Percentiles rank a stretch among this genome's conserved stretches.
These are phyloP conservation scores for Talaromyces stipitatus DNA, from an alignment of 495 filamentous ascomycete species.

Conservation along the genomic window DNA sequence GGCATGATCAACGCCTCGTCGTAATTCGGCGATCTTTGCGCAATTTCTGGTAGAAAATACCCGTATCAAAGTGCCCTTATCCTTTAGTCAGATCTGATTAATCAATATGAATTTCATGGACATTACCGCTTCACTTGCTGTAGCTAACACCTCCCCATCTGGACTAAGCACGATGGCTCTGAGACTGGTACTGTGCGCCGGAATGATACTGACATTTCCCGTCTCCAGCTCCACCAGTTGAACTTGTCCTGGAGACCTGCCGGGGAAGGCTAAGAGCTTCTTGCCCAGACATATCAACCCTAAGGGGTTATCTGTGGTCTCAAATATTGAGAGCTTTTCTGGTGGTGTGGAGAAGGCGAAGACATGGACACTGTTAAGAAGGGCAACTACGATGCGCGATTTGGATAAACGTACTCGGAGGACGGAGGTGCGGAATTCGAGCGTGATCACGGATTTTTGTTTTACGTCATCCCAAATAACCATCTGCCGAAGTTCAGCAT, in stretches of 20 bases:
- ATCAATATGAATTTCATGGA: not conserved
- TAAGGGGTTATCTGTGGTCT: constrained; percentile 79
- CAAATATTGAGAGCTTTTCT: constrained; percentile 63
- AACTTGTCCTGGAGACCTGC: constrained; percentile 79
- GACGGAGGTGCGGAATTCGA: constrained; percentile 69
- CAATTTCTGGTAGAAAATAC: constrained; percentile 72
- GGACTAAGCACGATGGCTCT: constrained; percentile 72
- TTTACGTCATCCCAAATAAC: constrained; percentile 90
- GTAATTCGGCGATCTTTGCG: constrained; percentile 71
- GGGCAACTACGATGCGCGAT: constrained; percentile 69
- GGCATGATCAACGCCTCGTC: constrained; percentile 83
- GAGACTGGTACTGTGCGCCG: constrained; percentile 75
- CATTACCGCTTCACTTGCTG: constrained; percentile 76
- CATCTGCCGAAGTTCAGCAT: constrained; percentile 37
- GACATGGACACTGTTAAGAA: constrained; percentile 75
- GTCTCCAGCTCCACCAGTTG: constrained; percentile 77
- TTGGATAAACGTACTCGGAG: constrained; percentile 71
- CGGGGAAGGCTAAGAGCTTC: constrained; percentile 71
- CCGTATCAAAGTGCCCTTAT: constrained; percentile 78
- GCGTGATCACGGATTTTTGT: constrained; percentile 61
- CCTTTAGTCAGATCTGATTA: constrained; percentile 7
- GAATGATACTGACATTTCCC: constrained; percentile 87
- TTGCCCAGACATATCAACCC: constrained; percentile 74
- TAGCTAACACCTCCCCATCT: constrained; percentile 77
- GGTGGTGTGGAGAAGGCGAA: constrained; percentile 77